These are phyloP conservation scores for Blastobotrys apis DNA, from an alignment of 1,139 yeast genomes.

Conservation along the genomic window DNA sequence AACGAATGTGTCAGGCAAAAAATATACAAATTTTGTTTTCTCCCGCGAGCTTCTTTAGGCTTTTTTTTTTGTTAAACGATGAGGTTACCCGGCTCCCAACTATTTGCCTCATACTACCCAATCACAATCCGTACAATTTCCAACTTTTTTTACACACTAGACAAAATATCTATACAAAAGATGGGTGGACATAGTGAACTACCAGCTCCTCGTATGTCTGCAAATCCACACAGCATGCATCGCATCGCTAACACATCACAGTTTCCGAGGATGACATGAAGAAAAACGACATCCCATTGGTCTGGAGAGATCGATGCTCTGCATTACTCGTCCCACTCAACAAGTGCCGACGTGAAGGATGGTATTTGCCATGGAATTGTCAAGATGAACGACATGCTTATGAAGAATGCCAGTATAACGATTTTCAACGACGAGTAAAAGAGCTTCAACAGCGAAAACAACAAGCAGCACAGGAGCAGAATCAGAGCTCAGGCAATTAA, in stretches of 20 bases:
- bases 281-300: constrained; percentile 70
- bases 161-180: too few species aligned
- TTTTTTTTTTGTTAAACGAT: too few species aligned
- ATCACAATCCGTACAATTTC: too few species aligned
- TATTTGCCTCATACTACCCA: too few species aligned
- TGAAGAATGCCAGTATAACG: constrained; percentile 83
- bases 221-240: background rate
- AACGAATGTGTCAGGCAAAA: too few species aligned
- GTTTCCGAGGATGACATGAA: constrained; percentile 85
- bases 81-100: too few species aligned
- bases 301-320: constrained; percentile 86
- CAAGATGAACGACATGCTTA: constrained; percentile 76
- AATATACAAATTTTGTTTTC: too few species aligned
- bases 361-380: constrained; percentile 65
- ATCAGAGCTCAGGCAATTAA: too few species aligned
- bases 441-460: constrained; percentile 60
- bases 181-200: constrained; percentile 9
- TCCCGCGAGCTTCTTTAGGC: too few species aligned
- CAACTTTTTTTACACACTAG: too few species aligned
- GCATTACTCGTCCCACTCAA: constrained; percentile 63
- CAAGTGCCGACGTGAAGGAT: constrained; percentile 53
- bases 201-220: constrained; percentile 12
- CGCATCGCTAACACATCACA: constrained; percentile 23
- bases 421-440: constrained; percentile 74
- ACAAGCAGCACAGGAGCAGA: constrained; percentile 11